Percentiles rank a stretch among this genome's conserved stretches.
Conservation (phyloP, 495 filamentous ascomycete species). For the Penicillium coprophilum region DNA sequence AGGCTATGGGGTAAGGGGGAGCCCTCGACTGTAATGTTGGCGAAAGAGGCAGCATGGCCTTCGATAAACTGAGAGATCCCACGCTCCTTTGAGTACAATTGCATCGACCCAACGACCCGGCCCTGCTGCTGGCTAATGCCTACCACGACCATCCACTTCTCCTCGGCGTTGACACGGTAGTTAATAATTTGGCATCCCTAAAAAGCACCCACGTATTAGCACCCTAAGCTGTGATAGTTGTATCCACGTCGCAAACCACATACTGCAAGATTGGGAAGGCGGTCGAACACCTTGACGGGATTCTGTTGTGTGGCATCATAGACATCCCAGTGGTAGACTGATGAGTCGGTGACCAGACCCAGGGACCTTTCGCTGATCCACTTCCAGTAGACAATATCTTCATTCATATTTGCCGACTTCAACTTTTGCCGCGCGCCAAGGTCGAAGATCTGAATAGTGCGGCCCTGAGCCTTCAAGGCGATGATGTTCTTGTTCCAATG, state of each 20-base stretch:
- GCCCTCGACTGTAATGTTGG: constrained; percentile 81
- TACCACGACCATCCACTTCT: constrained; percentile 97
- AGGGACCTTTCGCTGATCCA: constrained; percentile 89
- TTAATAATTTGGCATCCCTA: constrained; percentile 99
- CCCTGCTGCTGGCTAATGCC: constrained; percentile 92
- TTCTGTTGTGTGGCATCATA: constrained; percentile 73
- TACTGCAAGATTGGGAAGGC: constrained; percentile 84
- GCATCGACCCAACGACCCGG: constrained; percentile 92
- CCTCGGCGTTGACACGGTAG: constrained; percentile 92
- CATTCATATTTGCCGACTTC: constrained; percentile 91
- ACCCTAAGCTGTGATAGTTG: constrained; percentile 1
- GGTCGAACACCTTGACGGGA: constrained; percentile 88
- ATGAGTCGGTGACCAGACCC: constrained; percentile 83
- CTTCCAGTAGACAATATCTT: constrained; percentile 98
- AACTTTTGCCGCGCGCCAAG: constrained; percentile 85
- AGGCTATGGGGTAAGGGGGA: constrained; percentile 89
- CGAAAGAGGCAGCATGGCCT: constrained; percentile 95
- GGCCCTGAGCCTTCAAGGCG: constrained; percentile 84
- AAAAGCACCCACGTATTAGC: constrained; percentile 18
- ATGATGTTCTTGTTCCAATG: constrained; percentile 96
- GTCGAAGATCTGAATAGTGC: constrained; percentile 98
- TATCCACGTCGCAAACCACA: constrained; percentile 28
- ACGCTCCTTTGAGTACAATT: constrained; percentile 92
- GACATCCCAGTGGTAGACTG: constrained; percentile 97
- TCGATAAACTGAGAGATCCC: constrained; percentile 98